Conservation (phyloP, 768 basidiomycete species). For the Russula dissimulans region DNA sequence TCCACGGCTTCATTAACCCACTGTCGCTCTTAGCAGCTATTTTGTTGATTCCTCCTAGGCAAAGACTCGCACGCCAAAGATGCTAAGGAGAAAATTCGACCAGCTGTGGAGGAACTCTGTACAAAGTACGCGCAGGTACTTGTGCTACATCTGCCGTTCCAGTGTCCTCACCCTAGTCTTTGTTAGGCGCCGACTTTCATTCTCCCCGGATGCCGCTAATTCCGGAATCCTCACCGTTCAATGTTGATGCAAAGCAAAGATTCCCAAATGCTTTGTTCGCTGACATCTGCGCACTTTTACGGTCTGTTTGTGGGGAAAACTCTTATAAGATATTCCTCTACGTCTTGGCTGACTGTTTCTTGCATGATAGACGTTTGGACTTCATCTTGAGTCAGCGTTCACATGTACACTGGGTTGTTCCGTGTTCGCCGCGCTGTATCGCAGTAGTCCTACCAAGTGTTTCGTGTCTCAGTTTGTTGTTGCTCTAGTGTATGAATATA, state of each 20-base stretch:
- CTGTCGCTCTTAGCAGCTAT: neutral
- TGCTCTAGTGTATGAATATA: neutral
- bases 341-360: too few relatives aligned
- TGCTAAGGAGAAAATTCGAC: conserved; percentile 1
- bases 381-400: neutral
- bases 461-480: neutral
- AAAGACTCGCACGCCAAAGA: neutral
- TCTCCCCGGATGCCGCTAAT: conserved; percentile 1
- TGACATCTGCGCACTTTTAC: too few relatives aligned
- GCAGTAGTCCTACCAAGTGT: neutral
- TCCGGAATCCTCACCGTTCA: conserved; percentile 6
- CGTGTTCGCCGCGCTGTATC: neutral
- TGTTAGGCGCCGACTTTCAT: neutral
- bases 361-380: too few relatives aligned
- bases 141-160: neutral
- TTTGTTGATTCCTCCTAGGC: neutral
- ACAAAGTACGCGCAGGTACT: neutral
- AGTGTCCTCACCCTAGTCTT: neutral
- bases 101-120: neutral
- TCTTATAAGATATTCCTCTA: too few relatives aligned
- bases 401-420: neutral
- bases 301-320: too few relatives aligned
- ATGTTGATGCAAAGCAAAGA: neutral
- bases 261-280: too few relatives aligned
- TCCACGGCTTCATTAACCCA: neutral